Percentiles rank a stretch among this genome's conserved stretches.
These are phyloP conservation scores for Zalaria sp. DNA, from an alignment of 2,329 filamentous ascomycete genomes.

Conservation along the genomic window DNA sequence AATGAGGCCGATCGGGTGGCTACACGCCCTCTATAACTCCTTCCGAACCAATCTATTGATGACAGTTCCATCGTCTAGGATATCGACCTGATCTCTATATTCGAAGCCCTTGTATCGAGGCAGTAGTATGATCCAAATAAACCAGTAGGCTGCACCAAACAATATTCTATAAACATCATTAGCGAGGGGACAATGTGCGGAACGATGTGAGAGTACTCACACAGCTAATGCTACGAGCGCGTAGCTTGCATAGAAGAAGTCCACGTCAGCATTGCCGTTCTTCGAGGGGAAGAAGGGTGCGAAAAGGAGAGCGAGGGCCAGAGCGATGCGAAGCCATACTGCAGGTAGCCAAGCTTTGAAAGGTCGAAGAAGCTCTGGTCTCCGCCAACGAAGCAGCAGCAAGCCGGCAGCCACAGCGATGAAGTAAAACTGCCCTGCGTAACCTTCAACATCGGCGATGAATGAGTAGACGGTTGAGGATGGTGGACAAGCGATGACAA, in stretches of 20 bases:
- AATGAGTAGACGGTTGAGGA: slow-evolving; percentile 56
- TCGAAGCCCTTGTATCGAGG: slow-evolving; percentile 46
- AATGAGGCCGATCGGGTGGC: too few species aligned
- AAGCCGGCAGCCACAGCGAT: slow-evolving; percentile 45
- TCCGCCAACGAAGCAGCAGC: slow-evolving; percentile 43
- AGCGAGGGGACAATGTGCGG: slow-evolving; percentile 5
- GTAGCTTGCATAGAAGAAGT: slow-evolving; percentile 39
- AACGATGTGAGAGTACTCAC: slow-evolving; percentile 24
- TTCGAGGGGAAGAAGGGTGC: slow-evolving; percentile 47
- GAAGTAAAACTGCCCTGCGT: slow-evolving; percentile 47
- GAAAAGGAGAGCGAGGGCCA: slow-evolving; percentile 41
- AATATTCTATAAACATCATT: slow-evolving; percentile 29
- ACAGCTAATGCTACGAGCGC: slow-evolving; percentile 37
- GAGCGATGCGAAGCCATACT: slow-evolving; percentile 38
- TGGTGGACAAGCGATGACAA: slow-evolving; percentile 50
- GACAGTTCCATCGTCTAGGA: slow-evolving; percentile 51
- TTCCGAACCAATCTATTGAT: slow-evolving; percentile 33
- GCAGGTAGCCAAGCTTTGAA: slow-evolving; percentile 52
- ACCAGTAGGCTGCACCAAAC: slow-evolving; percentile 53
- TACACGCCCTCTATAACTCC: neutral
- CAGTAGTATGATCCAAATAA: slow-evolving; percentile 47
- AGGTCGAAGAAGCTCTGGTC: slow-evolving; percentile 46
- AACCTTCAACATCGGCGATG: slow-evolving; percentile 58
- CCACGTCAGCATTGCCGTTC: slow-evolving; percentile 29
- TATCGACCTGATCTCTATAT: slow-evolving; percentile 46